Base-by-base conservation (phyloP, 768 basidiomycete genomes). In the Coprinellus aureogranulatus region DNA sequence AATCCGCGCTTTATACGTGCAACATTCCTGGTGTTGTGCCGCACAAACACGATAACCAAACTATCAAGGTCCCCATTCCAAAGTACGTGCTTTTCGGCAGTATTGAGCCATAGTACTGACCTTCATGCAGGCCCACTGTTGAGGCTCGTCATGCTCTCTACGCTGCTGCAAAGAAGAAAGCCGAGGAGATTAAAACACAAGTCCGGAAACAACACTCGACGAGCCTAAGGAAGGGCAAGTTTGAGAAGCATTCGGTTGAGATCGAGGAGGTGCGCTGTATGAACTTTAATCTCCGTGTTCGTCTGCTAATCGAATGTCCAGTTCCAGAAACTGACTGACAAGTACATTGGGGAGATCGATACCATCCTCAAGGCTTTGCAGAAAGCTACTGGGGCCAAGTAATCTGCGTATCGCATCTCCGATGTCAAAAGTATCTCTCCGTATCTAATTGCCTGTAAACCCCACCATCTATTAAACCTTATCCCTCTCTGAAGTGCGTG, bases 21-120 rank as follows among this genome's bases (percentile, higher is more conserved):
- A 88, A 88, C 60, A 74, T 92, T 37, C 85, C 89, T 9, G 80
- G 85, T 27, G 79, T 90, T 10, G 78, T 85, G 0, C 91, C 91
- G 3, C 92, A 93, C 62, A 78, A 78, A 55, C 72, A 82, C 41
- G 91, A 94, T 64, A 73, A 66, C 28, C 81, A 86, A 42, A 93
- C 92, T 1, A 80, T 94, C 61, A 88, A 81, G 61, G 82, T 94
- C 58, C 88, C 90, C 0, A 84, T 93, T 68, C 88, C 92, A 42
- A 92, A 86, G 91, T 92, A 61, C 14, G 77, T 64, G 39, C 16
- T 25, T 47, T 45, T n/a, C 34, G 14, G 25, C 14, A 14, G 31
- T 22, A 22, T 4, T 8, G 16, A 52, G 30, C 4, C 10, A 37
- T 44, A 50, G 31, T n/a, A 50, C 25, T 16, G 28, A 18, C 49